phyloP scores from a whole-genome alignment of 768 basidiomycete genomes.

The Obba rivulosa region DNA sequence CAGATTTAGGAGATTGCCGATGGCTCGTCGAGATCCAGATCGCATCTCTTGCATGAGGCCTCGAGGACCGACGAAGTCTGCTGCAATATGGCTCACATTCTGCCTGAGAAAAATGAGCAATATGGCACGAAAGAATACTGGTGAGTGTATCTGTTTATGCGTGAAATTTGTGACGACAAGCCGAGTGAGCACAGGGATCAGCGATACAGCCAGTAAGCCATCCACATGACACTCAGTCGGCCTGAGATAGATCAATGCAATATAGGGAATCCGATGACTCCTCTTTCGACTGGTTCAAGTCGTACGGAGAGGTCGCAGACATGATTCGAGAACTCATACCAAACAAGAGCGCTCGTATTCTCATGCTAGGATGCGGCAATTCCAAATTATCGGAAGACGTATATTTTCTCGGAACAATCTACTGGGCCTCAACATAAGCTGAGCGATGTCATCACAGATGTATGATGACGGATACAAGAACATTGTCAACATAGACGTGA shows the following conservation, averaged over 20 bases:
- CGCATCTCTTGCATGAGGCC: no score
- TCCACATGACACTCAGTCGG: background rate
- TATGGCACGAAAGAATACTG: slow-evolving; percentile 69
- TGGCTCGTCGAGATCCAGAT: no score
- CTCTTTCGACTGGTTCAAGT: slow-evolving; percentile 85
- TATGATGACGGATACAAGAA: slow-evolving; percentile 82
- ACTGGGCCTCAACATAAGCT: background rate
- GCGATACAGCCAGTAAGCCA: slow-evolving; percentile 58
- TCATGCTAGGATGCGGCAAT: slow-evolving; percentile 85
- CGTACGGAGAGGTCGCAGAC: slow-evolving; percentile 65
- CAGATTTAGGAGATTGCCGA: no score
- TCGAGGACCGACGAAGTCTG: no score
- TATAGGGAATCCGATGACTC: slow-evolving; percentile 52
- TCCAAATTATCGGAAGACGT: slow-evolving; percentile 78
- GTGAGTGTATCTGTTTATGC: slow-evolving; percentile 30
- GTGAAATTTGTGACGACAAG: background rate
- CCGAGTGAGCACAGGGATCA: slow-evolving; percentile 44
- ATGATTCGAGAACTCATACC: slow-evolving; percentile 61
- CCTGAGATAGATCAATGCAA: slow-evolving; percentile 2
- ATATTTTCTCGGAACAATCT: no score
- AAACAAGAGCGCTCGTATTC: slow-evolving; percentile 50
- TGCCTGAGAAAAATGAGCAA: slow-evolving; percentile 63
- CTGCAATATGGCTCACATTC: slow-evolving; percentile 13
- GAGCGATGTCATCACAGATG: slow-evolving; percentile 44
- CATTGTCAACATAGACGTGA: slow-evolving; percentile 74